Evolutionary conservation across 164 flowering plant genomes (phyloP).

Genomic region (Tetracentron sinense): DNA sequence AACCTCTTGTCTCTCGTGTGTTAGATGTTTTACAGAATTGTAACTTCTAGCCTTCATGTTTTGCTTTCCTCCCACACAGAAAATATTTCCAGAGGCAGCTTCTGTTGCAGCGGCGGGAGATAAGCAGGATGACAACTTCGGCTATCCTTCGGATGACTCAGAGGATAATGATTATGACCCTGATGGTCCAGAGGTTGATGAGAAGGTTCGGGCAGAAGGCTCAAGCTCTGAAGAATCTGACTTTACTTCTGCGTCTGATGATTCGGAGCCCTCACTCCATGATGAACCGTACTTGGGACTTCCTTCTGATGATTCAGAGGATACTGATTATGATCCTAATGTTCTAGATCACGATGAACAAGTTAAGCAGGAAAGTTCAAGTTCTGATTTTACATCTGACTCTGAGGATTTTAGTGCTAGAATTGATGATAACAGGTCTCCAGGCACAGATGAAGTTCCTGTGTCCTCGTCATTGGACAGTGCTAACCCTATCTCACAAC

Average conservation of each 20-base stretch:
- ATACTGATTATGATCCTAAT: constrained; percentile 70
- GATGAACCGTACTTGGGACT: constrained; percentile 36
- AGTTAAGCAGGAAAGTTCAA: constrained; percentile 47
- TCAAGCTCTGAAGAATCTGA: constrained; percentile 72
- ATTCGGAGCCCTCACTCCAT: constrained; percentile 24
- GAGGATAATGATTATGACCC: constrained; percentile 89
- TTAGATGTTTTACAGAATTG: not conserved
- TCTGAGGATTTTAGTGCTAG: constrained; percentile 55
- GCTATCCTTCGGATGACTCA: constrained; percentile 81
- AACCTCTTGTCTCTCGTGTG: constrained; percentile 8
- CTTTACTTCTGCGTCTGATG: constrained; percentile 53
- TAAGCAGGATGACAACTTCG: constrained; percentile 39
- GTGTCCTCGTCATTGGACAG: constrained; percentile 8
- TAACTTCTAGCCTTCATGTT: not conserved
- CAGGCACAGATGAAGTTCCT: constrained; percentile 20
- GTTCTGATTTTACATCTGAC: constrained; percentile 79
- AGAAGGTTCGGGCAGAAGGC: constrained; percentile 33
- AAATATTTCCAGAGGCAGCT: constrained; percentile 87
- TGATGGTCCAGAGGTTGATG: constrained; percentile 39
- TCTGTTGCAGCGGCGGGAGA: constrained; percentile 41
- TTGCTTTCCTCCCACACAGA: constrained; percentile 41
- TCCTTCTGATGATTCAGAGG: constrained; percentile 84
- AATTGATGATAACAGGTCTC: constrained; percentile 22
- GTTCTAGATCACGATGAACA: constrained; percentile 39
- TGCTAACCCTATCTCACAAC: constrained; percentile 8